Evolutionary conservation across 441 rosid species (phyloP).

Genomic region (Croton setiger): DNA sequence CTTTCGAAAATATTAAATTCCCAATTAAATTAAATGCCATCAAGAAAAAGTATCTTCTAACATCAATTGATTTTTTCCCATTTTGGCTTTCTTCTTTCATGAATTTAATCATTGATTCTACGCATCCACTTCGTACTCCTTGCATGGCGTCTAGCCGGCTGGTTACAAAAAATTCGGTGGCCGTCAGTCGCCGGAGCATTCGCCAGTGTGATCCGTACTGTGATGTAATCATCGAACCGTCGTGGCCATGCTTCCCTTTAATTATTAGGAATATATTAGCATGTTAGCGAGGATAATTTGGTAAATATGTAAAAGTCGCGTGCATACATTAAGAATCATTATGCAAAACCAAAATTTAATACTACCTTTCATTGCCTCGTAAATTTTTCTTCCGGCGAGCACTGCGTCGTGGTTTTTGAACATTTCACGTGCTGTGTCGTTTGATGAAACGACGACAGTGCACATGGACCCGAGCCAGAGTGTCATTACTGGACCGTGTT

Average conservation of each 20-base stretch:
- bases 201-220: constrained; percentile 81
- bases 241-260: constrained; percentile 49
- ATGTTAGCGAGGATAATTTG: no score
- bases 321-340: no score
- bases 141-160: constrained; percentile 53
- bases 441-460: constrained; percentile 65
- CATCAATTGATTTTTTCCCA: constrained; percentile 33
- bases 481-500: constrained; percentile 70
- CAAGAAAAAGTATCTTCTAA: constrained; percentile 62
- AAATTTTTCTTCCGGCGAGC: constrained; percentile 64
- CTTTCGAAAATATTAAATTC: constrained; percentile 64
- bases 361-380: constrained; percentile 64
- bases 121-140: constrained; percentile 41
- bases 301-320: no score
- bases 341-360: no score
- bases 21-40: constrained; percentile 79
- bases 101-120: constrained; percentile 51
- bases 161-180: constrained; percentile 54
- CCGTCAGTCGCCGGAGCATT: constrained; percentile 53
- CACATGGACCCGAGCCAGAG: constrained; percentile 65
- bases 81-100: constrained; percentile 43
- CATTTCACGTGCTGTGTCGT: constrained; percentile 59
- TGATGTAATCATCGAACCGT: constrained; percentile 61
- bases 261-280: constrained; percentile 30
- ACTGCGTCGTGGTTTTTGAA: constrained; percentile 64